These are phyloP conservation scores for Tardiomyces blankii DNA, from an alignment of 1,139 yeast genomes.

Conservation along the genomic window DNA sequence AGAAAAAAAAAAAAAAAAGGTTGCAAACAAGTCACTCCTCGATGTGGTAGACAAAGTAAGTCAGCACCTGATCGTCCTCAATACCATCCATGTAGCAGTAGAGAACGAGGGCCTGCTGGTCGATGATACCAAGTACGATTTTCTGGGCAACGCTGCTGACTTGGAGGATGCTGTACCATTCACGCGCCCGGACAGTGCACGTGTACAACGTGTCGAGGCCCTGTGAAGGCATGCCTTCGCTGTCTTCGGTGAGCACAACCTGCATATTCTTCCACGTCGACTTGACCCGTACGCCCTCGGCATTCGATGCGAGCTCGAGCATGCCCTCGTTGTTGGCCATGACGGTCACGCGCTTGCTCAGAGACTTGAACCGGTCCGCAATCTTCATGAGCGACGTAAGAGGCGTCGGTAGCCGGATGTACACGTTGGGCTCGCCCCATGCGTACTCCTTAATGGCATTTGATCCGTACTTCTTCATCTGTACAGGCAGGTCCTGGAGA, in stretches of 20 bases:
- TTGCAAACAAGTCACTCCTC: constrained; percentile 4
- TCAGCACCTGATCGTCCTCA: constrained; percentile 14
- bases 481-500: neutral
- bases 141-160: constrained; percentile 18
- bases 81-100: constrained; percentile 23
- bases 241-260: constrained; percentile 13
- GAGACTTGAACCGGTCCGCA: constrained; percentile 15
- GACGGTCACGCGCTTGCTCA: constrained; percentile 15
- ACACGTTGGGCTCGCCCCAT: neutral
- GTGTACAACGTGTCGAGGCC: constrained; percentile 9
- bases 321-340: constrained; percentile 17
- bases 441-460: neutral
- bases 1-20: neutral
- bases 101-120: constrained; percentile 21
- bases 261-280: constrained; percentile 19
- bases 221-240: constrained; percentile 4
- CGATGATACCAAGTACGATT: constrained; percentile 24
- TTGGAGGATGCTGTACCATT: constrained; percentile 24
- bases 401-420: neutral
- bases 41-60: constrained; percentile 14
- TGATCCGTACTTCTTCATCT: neutral
- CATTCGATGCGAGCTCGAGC: constrained; percentile 15
- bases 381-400: constrained; percentile 2
- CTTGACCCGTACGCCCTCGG: constrained; percentile 17
- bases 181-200: constrained; percentile 20